Conservation (phyloP, 129 eudicot species). For the Logfia minima region DNA sequence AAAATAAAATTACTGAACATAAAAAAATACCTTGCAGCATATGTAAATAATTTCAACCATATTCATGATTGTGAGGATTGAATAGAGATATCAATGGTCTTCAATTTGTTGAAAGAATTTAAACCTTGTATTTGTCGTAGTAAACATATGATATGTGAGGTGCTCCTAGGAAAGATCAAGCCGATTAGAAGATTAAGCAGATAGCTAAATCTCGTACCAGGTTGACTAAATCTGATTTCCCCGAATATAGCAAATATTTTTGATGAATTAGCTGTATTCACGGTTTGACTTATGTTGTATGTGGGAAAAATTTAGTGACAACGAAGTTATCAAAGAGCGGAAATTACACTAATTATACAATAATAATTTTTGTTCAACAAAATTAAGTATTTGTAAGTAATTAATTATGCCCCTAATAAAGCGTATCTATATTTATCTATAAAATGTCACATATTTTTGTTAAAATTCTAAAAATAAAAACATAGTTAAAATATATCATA, state of each 20-base stretch:
- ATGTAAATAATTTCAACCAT: slow-evolving; percentile 15
- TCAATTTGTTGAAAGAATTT: neutral
- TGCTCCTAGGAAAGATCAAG: neutral
- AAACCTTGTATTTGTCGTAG: neutral
- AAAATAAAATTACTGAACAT: neutral
- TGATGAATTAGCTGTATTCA: slow-evolving; percentile 8
- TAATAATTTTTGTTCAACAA: too few relatives aligned
- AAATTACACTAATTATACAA: neutral
- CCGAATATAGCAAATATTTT: neutral
- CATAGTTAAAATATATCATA: too few relatives aligned
- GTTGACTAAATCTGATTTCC: slow-evolving; percentile 14
- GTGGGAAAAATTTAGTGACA: neutral
- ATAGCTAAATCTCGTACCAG: neutral
- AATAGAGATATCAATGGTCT: neutral
- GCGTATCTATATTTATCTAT: too few relatives aligned
- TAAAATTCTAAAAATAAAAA: too few relatives aligned
- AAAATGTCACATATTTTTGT: too few relatives aligned
- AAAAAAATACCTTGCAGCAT: slow-evolving; percentile 11
- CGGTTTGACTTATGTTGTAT: slow-evolving; percentile 15
- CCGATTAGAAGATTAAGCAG: neutral
- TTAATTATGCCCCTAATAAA: too few relatives aligned
- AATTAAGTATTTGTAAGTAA: too few relatives aligned
- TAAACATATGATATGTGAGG: neutral
- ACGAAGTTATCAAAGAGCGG: neutral
- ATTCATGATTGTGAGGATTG: neutral